Conservation (phyloP, 1,284 basidiomycete genomes). For the Tremellales sp. region DNA sequence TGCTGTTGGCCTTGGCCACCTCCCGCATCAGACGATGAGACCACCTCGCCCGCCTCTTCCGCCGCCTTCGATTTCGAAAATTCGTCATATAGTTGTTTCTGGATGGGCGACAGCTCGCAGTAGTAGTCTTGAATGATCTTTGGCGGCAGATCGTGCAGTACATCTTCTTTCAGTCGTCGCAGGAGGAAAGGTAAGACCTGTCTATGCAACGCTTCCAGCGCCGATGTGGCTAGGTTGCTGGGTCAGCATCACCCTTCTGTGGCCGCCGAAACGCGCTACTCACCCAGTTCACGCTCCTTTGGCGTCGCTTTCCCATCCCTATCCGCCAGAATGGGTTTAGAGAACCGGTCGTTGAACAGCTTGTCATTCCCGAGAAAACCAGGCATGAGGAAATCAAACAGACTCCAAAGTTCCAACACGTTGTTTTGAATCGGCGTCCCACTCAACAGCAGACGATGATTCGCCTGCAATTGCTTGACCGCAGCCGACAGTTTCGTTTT, state of each 20-base stretch:
- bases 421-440: conserved; percentile 99
- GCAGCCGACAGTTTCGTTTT: conserved; percentile 98
- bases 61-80: conserved; percentile 77
- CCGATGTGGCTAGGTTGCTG: conserved; percentile 70
- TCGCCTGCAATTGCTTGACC: conserved; percentile 83
- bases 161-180: conserved; percentile 95
- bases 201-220: conserved; percentile 94
- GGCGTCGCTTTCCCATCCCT: conserved; percentile 83
- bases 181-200: conserved; percentile 98
- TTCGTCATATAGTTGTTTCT: conserved; percentile 90
- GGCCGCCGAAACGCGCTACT: conserved; percentile 32
- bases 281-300: conserved; percentile 89
- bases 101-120: conserved; percentile 91
- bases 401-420: conserved; percentile 94
- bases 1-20: conserved; percentile 64
- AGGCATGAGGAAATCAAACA: conserved; percentile 99
- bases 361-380: conserved; percentile 93
- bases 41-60: conserved; percentile 61
- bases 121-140: conserved; percentile 99
- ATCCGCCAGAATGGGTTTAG: conserved; percentile 92
- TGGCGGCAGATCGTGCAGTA: conserved; percentile 90
- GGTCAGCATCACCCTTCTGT: conserved; percentile 1
- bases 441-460: conserved; percentile 90
- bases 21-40: conserved; percentile 49
- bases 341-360: conserved; percentile 94